phyloP scores from a whole-genome alignment of 2,329 filamentous ascomycete species.

The Fusarium secorum region DNA sequence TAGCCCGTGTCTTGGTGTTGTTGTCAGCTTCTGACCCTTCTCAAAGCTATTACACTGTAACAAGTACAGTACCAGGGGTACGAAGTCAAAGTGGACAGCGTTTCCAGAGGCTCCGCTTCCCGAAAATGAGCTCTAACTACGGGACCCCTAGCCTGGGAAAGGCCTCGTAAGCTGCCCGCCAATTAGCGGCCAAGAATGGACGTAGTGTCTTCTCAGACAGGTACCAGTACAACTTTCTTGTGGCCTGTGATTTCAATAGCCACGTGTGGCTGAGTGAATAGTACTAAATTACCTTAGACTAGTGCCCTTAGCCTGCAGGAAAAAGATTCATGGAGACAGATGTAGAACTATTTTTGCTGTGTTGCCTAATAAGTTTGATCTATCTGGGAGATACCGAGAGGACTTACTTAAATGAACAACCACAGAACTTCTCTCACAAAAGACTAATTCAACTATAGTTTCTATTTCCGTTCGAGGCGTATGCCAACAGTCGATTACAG shows the following conservation, averaged over 20 bases:
- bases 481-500: too few relatives aligned
- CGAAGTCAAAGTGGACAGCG: slow-evolving; percentile 36
- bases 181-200: slow-evolving; percentile 1
- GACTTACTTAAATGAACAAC: neutral
- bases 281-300: too few relatives aligned
- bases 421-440: neutral
- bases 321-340: slow-evolving; percentile 1
- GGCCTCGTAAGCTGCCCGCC: slow-evolving; percentile 10
- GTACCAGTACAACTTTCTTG: neutral
- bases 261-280: slow-evolving; percentile 14
- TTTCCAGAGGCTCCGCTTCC: slow-evolving; percentile 33
- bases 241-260: neutral
- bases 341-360: neutral
- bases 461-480: neutral
- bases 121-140: slow-evolving; percentile 29
- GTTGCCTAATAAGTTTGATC: neutral
- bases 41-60: slow-evolving; percentile 12
- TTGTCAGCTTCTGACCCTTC: slow-evolving; percentile 21
- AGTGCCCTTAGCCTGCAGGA: neutral
- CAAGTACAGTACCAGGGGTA: slow-evolving; percentile 17
- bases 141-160: slow-evolving; percentile 12
- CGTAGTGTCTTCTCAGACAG: slow-evolving; percentile 6
- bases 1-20: slow-evolving; percentile 14
- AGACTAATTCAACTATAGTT: neutral
- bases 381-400: neutral